Evolutionary conservation across 257 asterid genomes (phyloP), one percentile per base, ranked within the genome.

Genomic region (Cynanchum wilfordii): DNA sequence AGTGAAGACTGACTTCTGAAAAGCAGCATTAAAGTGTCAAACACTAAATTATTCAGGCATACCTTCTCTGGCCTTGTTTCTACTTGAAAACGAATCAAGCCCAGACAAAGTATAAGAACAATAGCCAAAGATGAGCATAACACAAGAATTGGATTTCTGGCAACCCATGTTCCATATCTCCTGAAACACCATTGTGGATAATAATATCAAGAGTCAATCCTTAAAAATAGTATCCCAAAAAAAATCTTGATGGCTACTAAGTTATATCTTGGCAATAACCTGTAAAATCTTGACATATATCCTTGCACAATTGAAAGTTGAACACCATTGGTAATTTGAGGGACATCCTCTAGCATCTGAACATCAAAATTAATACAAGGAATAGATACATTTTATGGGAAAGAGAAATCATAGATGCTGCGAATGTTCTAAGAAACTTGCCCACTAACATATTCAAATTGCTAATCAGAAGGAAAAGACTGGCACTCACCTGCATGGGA

Each of bases 1-100:
- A 33, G 16, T 36, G 47, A 29, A 33, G 16, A 57, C n/a, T 17
- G 22, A 19, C 20, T 7, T 42, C 47, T 10, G 10, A 42, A 42
- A 42, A 42, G 47, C 47, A 42, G 47, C 60, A 29, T 40, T n/a
- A n/a, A n/a, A 51, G 54, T 17, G 54, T 52, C 22, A 66, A 49
- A 40, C 68, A 55, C 36, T 59, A 20, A 24, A 57, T 24, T 50
- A 45, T 45, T 44, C 52, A 15, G 9, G 45, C 36, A 52, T 85
- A 95, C 99, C 98, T 95, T 95, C 83, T 92, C 97, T 10, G 99
- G 99, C 78, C 94, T 87, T 58, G 99, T 95, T 89, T 95, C 99
- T 42, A 95, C 97, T 79, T 86, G 86, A 85, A 95, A 90, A 67
- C 92, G 98, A 71, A 92, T 80, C 70, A 95, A 89, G 77, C 99